A percentile compares a stretch with the other conserved stretches of the same genome.
These are phyloP conservation scores for Catunica adiposa DNA, from an alignment of 2,329 filamentous ascomycete genomes.

Conservation along the genomic window DNA sequence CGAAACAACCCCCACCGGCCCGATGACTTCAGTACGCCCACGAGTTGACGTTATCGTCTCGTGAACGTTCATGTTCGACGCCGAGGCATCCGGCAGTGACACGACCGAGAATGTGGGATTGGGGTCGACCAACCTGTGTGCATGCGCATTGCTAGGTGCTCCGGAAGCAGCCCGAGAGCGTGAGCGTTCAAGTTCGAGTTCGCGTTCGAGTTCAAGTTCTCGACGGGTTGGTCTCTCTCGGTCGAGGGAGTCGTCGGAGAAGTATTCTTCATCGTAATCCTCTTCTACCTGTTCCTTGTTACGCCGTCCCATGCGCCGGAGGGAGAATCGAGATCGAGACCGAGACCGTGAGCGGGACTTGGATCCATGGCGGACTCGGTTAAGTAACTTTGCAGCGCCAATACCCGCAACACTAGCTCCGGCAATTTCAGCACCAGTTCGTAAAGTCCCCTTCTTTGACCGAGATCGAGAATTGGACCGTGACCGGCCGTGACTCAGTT, in stretches of 20 bases:
- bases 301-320: slow-evolving; percentile 13
- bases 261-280: slow-evolving; percentile 17
- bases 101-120: slow-evolving; percentile 11
- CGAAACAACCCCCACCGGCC: background rate
- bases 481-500: slow-evolving; percentile 35
- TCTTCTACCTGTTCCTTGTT: slow-evolving; percentile 13
- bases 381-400: slow-evolving; percentile 44
- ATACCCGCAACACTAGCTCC: slow-evolving; percentile 44
- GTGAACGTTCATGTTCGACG: background rate
- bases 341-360: slow-evolving; percentile 22
- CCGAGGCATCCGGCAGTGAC: slow-evolving; percentile 1
- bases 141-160: background rate
- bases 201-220: slow-evolving; percentile 16
- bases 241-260: too few relatives aligned
- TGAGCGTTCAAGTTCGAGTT: slow-evolving; percentile 16
- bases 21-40: slow-evolving; percentile 15
- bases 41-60: slow-evolving; percentile 3
- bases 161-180: background rate
- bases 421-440: slow-evolving; percentile 40
- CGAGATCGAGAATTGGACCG: slow-evolving; percentile 20
- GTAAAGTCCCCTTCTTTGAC: slow-evolving; percentile 18
- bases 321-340: slow-evolving; percentile 11
- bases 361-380: slow-evolving; percentile 34
- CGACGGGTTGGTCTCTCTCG: background rate
- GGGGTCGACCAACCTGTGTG: slow-evolving; percentile 7